A percentile compares a stretch with the other conserved stretches of the same genome.
Evolutionary conservation across 345 rosid genomes (phyloP).

Genomic region (Orychophragmus violaceus): DNA sequence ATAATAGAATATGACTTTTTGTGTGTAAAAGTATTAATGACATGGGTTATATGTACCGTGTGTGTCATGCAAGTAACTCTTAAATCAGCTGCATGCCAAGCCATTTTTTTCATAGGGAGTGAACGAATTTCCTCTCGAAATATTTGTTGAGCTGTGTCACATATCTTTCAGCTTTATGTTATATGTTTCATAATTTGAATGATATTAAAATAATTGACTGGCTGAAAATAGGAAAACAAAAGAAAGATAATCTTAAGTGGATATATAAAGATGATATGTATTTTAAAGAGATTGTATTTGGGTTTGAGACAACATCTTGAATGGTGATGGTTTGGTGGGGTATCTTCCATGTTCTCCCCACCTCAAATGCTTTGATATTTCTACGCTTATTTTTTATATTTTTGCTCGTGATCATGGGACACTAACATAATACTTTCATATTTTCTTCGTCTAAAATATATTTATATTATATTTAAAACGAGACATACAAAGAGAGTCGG

Average conservation of each 20-base stretch:
- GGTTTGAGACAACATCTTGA: slow-evolving; percentile 19
- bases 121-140: neutral
- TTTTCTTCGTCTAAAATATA: no score
- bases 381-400: no score
- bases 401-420: slow-evolving; percentile 1
- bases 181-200: neutral
- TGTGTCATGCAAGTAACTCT: no score
- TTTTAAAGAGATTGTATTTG: slow-evolving; percentile 9
- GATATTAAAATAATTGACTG: neutral
- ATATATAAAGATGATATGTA: slow-evolving; percentile 18
- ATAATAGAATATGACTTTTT: no score
- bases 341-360: slow-evolving; percentile 22
- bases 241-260: slow-evolving; percentile 3
- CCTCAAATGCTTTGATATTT: slow-evolving; percentile 12
- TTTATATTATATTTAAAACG: no score
- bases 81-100: neutral
- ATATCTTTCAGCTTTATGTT: neutral
- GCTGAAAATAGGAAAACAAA: neutral
- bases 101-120: neutral
- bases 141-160: neutral
- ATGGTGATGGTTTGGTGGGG: slow-evolving; percentile 27
- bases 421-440: no score
- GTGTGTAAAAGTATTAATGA: no score
- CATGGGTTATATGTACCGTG: no score
- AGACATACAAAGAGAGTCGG: no score